Percentiles rank a stretch among this genome's conserved stretches.
Evolutionary conservation across 371 early-diverging fungal genomes (phyloP).

Genomic region (Apophysomyces sp.): DNA sequence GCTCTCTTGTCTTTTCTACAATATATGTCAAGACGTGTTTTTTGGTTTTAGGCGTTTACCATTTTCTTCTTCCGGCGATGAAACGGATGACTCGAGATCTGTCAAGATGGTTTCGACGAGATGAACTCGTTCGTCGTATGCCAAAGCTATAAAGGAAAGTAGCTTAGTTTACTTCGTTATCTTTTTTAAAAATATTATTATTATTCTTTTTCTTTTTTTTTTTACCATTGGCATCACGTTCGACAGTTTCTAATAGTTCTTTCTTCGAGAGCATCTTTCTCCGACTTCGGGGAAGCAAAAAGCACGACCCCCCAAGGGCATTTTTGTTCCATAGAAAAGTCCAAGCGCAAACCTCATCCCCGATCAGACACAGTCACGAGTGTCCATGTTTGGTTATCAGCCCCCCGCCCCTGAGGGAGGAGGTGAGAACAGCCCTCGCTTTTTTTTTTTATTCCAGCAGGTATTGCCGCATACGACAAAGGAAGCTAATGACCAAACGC

Average conservation of each 20-base stretch:
- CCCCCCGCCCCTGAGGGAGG: too few relatives aligned
- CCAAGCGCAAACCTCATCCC: too few relatives aligned
- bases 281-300: neutral
- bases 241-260: neutral
- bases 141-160: neutral
- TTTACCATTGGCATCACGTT: neutral
- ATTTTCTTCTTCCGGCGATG: neutral
- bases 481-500: too few relatives aligned
- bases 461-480: too few relatives aligned
- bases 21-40: neutral
- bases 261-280: neutral
- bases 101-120: neutral
- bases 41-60: neutral
- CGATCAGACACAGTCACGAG: too few relatives aligned
- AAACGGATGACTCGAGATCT: conserved; percentile 1
- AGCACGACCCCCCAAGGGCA: too few relatives aligned
- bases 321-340: too few relatives aligned
- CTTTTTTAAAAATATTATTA: neutral
- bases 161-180: too few relatives aligned
- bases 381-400: too few relatives aligned
- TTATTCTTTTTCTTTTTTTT: neutral
- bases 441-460: too few relatives aligned
- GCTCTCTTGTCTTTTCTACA: neutral
- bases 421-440: too few relatives aligned
- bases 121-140: neutral